Evolutionary conservation across 2,329 filamentous ascomycete species (phyloP).

Genomic region (Aspergillus phoenicis): DNA sequence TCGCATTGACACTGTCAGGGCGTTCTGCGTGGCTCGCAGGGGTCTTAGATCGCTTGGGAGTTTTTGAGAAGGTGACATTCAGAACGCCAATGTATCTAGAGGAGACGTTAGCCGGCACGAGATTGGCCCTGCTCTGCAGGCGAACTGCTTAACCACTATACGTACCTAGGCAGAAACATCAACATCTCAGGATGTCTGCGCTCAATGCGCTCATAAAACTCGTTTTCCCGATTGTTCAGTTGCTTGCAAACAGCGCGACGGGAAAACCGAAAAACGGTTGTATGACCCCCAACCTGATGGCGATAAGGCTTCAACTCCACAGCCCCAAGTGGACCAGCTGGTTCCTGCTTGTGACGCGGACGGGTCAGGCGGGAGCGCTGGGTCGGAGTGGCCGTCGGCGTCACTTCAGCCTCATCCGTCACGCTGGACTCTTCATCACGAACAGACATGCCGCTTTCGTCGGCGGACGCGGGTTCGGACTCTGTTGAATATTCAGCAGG

Average conservation of each 20-base stretch:
- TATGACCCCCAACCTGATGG: conserved; percentile 96
- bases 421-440: conserved; percentile 56
- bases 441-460: conserved; percentile 46
- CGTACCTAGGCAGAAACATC: conserved; percentile 78
- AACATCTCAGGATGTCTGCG: conserved; percentile 85
- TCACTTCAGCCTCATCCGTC: conserved; percentile 56
- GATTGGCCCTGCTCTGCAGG: conserved; percentile 17
- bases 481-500: conserved; percentile 44
- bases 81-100: conserved; percentile 91
- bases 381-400: conserved; percentile 50
- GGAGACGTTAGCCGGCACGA: conserved; percentile 14
- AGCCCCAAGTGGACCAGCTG: conserved; percentile 69
- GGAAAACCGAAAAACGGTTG: conserved; percentile 93
- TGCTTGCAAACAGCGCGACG: conserved; percentile 95
- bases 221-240: conserved; percentile 95
- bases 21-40: conserved; percentile 32
- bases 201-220: conserved; percentile 97
- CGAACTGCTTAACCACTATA: not conserved
- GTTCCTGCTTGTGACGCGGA: conserved; percentile 33
- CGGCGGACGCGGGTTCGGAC: conserved; percentile 47
- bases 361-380: conserved; percentile 30
- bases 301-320: conserved; percentile 96
- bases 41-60: conserved; percentile 62
- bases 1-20: conserved; percentile 17
- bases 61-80: conserved; percentile 92